Evolutionary conservation across 2,329 filamentous ascomycete species (phyloP), one percentile per base, ranked within the genome.

Genomic region (Penicillium digitatum): DNA sequence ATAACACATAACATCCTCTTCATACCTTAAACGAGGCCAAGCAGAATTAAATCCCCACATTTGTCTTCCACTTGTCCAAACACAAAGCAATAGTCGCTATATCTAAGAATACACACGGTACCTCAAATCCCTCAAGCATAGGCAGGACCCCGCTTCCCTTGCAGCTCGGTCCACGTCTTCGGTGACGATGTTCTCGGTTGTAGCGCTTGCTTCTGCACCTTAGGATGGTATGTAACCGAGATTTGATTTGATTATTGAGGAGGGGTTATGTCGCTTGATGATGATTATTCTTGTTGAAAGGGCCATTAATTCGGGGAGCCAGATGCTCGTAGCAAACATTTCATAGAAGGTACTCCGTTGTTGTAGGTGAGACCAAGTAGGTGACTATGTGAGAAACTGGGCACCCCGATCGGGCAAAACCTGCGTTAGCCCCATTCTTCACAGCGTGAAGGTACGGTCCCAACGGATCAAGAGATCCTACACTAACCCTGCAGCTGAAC

Each of bases 401-500:
- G 20, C 48, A 34, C 26, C 26, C 20, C 18, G 34, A 31, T 40
- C 29, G 22, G 31, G 34, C 31, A 34, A 34, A 51, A 31, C 5
- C 29, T 37, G 48, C 39, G 44, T 34, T 44, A 37, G 48, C 26
- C 6, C 16, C 16, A 16, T 29, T 42, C 22, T 43, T 32, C 14
- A 24, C 32, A 31, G 31, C 24, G n/a, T 27, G 38, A 43, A 26
- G 29, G 31, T 35, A n/a, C 3, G n/a, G 26, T 43, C 22, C 31
- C 20, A 35, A 27, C 22, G 22, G 29, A 29, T 43, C 38, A 43
- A 26, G 37, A 18, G 26, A 40, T 26, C 47, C 18, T 38, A 18
- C 26, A 34, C 37, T 5, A 49, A 27, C 8, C 16, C 22, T 37
- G 48, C 48, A 37, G 29, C 11, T 82, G 84, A 0, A 78, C 78